Percentiles rank a stretch among this genome's conserved stretches.
Conservation (phyloP, 2,329 filamentous ascomycete species). For the Penicillium oxalicum region DNA sequence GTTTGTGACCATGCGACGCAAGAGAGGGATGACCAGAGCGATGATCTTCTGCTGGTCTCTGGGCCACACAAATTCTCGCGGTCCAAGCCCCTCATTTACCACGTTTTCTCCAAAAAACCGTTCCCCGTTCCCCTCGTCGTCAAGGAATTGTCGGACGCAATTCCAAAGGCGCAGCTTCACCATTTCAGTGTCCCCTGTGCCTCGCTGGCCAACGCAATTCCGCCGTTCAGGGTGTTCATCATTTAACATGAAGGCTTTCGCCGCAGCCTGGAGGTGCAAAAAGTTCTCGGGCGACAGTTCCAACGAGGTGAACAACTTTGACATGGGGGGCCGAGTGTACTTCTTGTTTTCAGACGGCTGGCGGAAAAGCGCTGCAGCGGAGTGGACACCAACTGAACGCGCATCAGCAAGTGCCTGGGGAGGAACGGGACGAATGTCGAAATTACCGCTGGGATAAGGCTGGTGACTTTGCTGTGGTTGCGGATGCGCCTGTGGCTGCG, state of each 20-base stretch:
- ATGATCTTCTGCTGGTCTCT: conserved; percentile 51
- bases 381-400: conserved; percentile 48
- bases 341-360: conserved; percentile 48
- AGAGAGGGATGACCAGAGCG: conserved; percentile 51
- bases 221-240: conserved; percentile 50
- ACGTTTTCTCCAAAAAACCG: conserved; percentile 48
- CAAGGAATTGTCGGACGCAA: conserved; percentile 51
- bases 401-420: conserved; percentile 40
- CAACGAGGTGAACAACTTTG: conserved; percentile 52
- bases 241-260: conserved; percentile 54
- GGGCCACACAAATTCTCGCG: conserved; percentile 48
- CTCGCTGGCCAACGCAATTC: conserved; percentile 53
- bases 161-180: conserved; percentile 53
- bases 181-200: conserved; percentile 51
- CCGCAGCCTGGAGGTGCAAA: conserved; percentile 50
- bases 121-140: conserved; percentile 46
- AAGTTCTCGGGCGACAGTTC: conserved; percentile 53
- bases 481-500: conserved; percentile 23
- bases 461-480: conserved; percentile 22
- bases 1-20: conserved; percentile 56
- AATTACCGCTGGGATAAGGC: conserved; percentile 25
- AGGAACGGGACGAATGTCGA: conserved; percentile 35
- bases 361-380: conserved; percentile 50
- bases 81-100: conserved; percentile 35
- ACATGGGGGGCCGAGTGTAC: conserved; percentile 53